These are phyloP conservation scores for Pseudozyma sp. DNA, from an alignment of 1,284 basidiomycete genomes.

Conservation along the genomic window DNA sequence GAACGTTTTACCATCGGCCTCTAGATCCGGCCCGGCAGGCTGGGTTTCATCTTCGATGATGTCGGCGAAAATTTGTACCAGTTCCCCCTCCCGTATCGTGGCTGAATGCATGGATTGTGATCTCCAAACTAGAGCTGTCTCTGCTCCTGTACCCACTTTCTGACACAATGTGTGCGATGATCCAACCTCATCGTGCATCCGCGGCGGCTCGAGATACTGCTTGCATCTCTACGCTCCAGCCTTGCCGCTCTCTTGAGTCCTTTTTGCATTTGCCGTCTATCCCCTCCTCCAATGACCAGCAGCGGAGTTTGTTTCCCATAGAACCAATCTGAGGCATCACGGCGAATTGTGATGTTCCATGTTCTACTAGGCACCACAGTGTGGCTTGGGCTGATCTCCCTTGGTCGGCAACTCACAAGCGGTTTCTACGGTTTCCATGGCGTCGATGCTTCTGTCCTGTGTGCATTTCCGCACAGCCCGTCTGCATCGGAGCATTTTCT, in stretches of 20 bases:
- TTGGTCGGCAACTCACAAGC: conserved; percentile 4
- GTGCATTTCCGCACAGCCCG: background rate
- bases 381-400: conserved; percentile 5
- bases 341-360: conserved; percentile 7
- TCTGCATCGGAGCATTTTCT: background rate
- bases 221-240: background rate
- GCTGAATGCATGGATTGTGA: conserved; percentile 12
- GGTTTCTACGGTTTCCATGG: conserved; percentile 2
- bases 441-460: conserved; percentile 2
- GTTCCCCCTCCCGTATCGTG: background rate
- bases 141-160: background rate
- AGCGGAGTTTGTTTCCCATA: background rate
- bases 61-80: conserved; percentile 7
- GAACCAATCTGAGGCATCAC: background rate
- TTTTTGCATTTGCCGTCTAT: background rate
- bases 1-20: conserved; percentile 1
- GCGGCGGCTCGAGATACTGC: background rate
- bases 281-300: background rate
- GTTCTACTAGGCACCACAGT: conserved; percentile 3
- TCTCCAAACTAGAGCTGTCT: conserved; percentile 19
- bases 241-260: background rate
- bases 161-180: background rate
- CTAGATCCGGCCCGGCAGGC: background rate
- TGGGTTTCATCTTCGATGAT: background rate
- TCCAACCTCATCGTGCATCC: conserved; percentile 20